Evolutionary conservation across 768 basidiomycete genomes (phyloP).

Genomic region (Pleurotus giganteus): DNA sequence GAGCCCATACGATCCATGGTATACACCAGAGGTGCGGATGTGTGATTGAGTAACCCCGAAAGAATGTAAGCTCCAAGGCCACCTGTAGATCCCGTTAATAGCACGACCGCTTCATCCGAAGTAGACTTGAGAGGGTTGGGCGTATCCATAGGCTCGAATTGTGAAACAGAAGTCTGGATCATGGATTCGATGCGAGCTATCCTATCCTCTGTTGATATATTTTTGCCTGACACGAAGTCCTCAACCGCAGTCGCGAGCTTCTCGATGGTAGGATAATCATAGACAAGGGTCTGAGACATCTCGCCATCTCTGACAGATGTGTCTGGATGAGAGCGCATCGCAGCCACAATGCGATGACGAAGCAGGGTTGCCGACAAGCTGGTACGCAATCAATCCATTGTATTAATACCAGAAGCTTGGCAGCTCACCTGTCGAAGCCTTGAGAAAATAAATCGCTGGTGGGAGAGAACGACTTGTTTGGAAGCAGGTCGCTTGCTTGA

Average conservation of each 20-base stretch:
- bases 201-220: not conserved
- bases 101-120: constrained; percentile 13
- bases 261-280: constrained; percentile 36
- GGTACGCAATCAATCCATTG: not conserved
- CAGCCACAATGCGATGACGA: constrained; percentile 31
- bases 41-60: not conserved
- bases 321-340: not conserved
- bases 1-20: constrained; percentile 17
- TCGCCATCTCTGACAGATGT: constrained; percentile 15
- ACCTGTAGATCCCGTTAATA: constrained; percentile 33
- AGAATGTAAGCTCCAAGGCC: constrained; percentile 26
- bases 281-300: constrained; percentile 40
- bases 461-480: constrained; percentile 10
- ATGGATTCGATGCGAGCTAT: constrained; percentile 28
- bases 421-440: constrained; percentile 28
- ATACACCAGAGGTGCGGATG: constrained; percentile 17
- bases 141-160: constrained; percentile 18
- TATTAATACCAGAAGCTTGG: not conserved
- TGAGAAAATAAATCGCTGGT: constrained; percentile 28
- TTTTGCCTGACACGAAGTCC: constrained; percentile 7
- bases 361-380: constrained; percentile 37
- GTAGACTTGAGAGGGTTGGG: no score
- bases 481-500: constrained; percentile 16
- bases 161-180: constrained; percentile 31
- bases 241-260: constrained; percentile 27